Evolutionary conservation across 495 filamentous ascomycete genomes (phyloP).

Genomic region (Polyplosphaeria fusca): DNA sequence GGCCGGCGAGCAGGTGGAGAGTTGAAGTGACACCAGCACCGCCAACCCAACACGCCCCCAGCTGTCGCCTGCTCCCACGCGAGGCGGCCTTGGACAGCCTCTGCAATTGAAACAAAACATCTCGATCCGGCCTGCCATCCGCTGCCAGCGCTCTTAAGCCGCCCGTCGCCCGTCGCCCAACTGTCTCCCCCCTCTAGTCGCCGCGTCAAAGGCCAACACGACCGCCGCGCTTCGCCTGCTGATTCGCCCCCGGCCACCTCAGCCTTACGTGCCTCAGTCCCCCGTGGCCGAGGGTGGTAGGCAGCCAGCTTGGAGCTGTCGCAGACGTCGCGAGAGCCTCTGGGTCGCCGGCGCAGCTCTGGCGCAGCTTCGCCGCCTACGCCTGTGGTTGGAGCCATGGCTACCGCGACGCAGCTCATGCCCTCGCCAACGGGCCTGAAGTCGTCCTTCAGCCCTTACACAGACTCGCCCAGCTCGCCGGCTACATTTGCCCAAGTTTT

Average conservation of each 20-base stretch:
- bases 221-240: constrained; percentile 10
- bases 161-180: not conserved
- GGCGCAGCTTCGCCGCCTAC: constrained; percentile 2
- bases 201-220: not conserved
- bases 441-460: constrained; percentile 58
- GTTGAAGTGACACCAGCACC: constrained; percentile 6
- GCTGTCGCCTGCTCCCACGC: not conserved
- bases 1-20: constrained; percentile 19
- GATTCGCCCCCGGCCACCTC: constrained; percentile 21
- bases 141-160: not conserved
- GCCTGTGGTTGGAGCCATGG: constrained; percentile 12
- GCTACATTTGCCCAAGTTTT: constrained; percentile 48
- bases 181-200: not conserved
- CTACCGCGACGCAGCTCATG: constrained; percentile 39
- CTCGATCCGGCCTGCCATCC: not conserved
- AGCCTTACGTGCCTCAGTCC: constrained; percentile 11
- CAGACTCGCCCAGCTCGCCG: constrained; percentile 56
- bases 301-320: not conserved
- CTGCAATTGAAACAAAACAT: constrained; percentile 23
- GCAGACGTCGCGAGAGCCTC: not conserved
- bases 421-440: constrained; percentile 46
- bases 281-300: not conserved
- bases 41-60: not conserved
- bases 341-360: constrained; percentile 10
- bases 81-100: no score